Evolutionary conservation across 2,329 filamentous ascomycete species (phyloP).

Genomic region (Iodosphaeria phyllophila): DNA sequence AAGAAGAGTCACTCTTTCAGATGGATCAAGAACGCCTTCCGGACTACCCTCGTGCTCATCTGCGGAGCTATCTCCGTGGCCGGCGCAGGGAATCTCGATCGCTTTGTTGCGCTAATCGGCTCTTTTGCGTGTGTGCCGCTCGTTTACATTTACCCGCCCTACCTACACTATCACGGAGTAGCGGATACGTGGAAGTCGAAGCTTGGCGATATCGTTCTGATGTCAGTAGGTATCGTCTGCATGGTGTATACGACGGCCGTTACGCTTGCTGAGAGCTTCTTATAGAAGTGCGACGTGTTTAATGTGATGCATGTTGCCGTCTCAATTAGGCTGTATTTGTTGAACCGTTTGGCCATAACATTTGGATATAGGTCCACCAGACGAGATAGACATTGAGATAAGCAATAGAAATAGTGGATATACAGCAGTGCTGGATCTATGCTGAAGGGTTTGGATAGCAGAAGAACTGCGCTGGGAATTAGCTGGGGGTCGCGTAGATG

Average conservation of each 20-base stretch:
- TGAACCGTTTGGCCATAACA: too few relatives aligned
- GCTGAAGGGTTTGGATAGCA: too few relatives aligned
- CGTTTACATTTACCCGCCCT: conserved; percentile 61
- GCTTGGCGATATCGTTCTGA: conserved; percentile 39
- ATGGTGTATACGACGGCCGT: conserved; percentile 56
- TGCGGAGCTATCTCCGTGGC: conserved; percentile 43
- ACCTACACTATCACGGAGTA: conserved; percentile 48
- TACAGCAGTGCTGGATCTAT: too few relatives aligned
- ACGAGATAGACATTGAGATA: too few relatives aligned
- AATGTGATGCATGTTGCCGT: too few relatives aligned
- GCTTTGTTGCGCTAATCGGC: conserved; percentile 57
- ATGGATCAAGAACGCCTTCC: conserved; percentile 59
- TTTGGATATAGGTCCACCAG: conserved; percentile 1
- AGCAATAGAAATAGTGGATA: too few relatives aligned
- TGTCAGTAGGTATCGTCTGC: conserved; percentile 41
- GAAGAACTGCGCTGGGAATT: too few relatives aligned
- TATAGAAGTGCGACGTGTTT: too few relatives aligned
- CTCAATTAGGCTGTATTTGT: too few relatives aligned
- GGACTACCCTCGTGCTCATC: conserved; percentile 33
- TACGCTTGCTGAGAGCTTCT: conserved; percentile 28
- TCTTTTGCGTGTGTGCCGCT: conserved; percentile 57
- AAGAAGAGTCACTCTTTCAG: conserved; percentile 47
- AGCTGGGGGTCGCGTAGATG: too few relatives aligned
- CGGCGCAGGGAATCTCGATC: conserved; percentile 51
- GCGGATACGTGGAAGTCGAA: conserved; percentile 37